Base-by-base conservation (phyloP, 2,329 filamentous ascomycete species). In the Penicillium italicum region DNA sequence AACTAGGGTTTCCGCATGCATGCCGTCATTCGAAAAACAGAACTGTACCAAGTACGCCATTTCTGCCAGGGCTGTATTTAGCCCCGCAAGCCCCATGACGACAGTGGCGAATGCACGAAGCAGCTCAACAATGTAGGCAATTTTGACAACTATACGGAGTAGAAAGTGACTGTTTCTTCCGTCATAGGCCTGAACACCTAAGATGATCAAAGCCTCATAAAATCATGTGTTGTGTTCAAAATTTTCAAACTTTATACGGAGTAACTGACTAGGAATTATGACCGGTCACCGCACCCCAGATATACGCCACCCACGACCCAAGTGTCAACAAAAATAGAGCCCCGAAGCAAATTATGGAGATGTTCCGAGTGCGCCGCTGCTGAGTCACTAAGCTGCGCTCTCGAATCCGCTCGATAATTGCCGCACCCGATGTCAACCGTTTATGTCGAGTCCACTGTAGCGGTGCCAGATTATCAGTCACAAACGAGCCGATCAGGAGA, bases 401-500 rank as follows among this genome's bases (percentile, higher is more conserved):
- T 36, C 76, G 78, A 28, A 77, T 72, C 5, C 68, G 69, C 18
- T 74, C 74, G 47, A 81, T 77, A 6, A 77, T 44, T 1, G 77
- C 71, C 0, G 80, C 79, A 0, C 69, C 69, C 5, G 76, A 76
- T 0, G 60, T 62, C 14, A 81, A 67, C 18, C 84, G 75, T 66
- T 80, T 73, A 68, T 82, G 82, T 12, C 82, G 74, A 2, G 79
- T 82, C 82, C 82, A 86, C 61, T 86, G 84, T 50, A 86, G 61
- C 10, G 77, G 71, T 3, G 74, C 73, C 4, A 85, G 69, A 42
- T 79, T 74, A 26, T 76, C 64, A n/a, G 67, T 74, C 37, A 72
- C 61, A 33, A 70, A 73, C 7, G 75, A 74, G 1, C 75, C 62
- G 4, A 68, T 47, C 1, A 82, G 51, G 30, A 85, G 68, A 0